phyloP scores from a whole-genome alignment of 805 yeast species.

The Cyberlindnera euphorbiiphila region DNA sequence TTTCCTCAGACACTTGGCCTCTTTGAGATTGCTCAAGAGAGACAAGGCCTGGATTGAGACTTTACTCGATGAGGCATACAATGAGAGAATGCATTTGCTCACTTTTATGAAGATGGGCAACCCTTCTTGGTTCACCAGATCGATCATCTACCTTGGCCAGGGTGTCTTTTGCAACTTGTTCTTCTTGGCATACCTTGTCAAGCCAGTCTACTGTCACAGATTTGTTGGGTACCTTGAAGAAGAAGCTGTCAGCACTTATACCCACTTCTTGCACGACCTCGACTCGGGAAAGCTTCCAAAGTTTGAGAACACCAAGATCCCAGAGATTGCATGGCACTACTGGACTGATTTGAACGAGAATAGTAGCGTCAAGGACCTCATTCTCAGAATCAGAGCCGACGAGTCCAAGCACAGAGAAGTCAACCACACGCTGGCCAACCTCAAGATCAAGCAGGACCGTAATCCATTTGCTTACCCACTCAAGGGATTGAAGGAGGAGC shows the following conservation, averaged over 20 bases:
- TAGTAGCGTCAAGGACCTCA: conserved; percentile 54
- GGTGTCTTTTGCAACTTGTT: conserved; percentile 67
- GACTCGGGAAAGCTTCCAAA: conserved; percentile 47
- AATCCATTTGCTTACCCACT: conserved; percentile 61
- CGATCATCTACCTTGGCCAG: conserved; percentile 57
- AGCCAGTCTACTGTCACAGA: conserved; percentile 66
- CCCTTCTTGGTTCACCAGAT: conserved; percentile 55
- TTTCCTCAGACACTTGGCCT: conserved; percentile 63
- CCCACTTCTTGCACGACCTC: conserved; percentile 54
- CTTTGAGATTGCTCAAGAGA: conserved; percentile 55
- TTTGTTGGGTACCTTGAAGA: conserved; percentile 78
- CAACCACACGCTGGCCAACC: conserved; percentile 70
- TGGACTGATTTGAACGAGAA: conserved; percentile 51
- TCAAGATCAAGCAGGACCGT: conserved; percentile 49
- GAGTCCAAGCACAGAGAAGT: conserved; percentile 80
- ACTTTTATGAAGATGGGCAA: conserved; percentile 62
- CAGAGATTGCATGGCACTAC: conserved; percentile 58
- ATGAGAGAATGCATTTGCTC: conserved; percentile 72
- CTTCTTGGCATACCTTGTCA: conserved; percentile 52
- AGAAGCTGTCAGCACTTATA: conserved; percentile 68
- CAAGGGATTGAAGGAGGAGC: conserved; percentile 15
- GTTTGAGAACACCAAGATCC: conserved; percentile 43
- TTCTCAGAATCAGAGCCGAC: conserved; percentile 64
- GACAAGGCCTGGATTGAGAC: conserved; percentile 78
- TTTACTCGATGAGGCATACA: conserved; percentile 69